Evolutionary conservation across 768 basidiomycete genomes (phyloP).

Genomic region (Amanita inopinata): DNA sequence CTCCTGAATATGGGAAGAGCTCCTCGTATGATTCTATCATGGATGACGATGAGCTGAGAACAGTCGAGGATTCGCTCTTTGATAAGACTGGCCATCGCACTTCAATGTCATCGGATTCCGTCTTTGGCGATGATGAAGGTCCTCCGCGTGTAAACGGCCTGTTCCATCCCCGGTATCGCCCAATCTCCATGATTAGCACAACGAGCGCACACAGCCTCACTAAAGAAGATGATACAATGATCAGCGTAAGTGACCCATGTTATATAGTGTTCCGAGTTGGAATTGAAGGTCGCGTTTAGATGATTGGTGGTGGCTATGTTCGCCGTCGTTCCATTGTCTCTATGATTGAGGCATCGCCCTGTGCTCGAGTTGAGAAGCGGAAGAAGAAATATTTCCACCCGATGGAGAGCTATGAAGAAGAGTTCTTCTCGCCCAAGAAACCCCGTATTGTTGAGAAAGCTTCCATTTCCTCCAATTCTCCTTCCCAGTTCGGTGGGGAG

Average conservation of each 20-base stretch:
- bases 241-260: conserved; percentile 42
- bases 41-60: conserved; percentile 34
- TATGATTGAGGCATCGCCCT: conserved; percentile 61
- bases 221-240: conserved; percentile 76
- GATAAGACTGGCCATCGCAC: conserved; percentile 49
- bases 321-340: conserved; percentile 61
- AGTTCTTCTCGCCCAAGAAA: conserved; percentile 32
- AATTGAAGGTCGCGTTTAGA: conserved; percentile 33
- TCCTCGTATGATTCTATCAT: conserved; percentile 59
- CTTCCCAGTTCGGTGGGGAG: conserved; percentile 55
- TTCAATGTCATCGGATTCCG: conserved; percentile 46
- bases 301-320: conserved; percentile 73
- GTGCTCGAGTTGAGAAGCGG: conserved; percentile 53
- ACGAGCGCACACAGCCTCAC: conserved; percentile 36
- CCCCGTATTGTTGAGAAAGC: conserved; percentile 49
- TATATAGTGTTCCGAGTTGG: background rate
- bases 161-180: conserved; percentile 49
- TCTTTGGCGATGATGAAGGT: conserved; percentile 46
- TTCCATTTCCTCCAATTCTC: conserved; percentile 61
- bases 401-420: conserved; percentile 17
- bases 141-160: conserved; percentile 24
- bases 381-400: conserved; percentile 38
- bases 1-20: conserved; percentile 17
- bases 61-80: conserved; percentile 43
- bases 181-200: conserved; percentile 54